A percentile compares a stretch with the other conserved stretches of the same genome.
Evolutionary conservation across 1,284 basidiomycete genomes (phyloP).

Genomic region (Cystobasidium pallidum): DNA sequence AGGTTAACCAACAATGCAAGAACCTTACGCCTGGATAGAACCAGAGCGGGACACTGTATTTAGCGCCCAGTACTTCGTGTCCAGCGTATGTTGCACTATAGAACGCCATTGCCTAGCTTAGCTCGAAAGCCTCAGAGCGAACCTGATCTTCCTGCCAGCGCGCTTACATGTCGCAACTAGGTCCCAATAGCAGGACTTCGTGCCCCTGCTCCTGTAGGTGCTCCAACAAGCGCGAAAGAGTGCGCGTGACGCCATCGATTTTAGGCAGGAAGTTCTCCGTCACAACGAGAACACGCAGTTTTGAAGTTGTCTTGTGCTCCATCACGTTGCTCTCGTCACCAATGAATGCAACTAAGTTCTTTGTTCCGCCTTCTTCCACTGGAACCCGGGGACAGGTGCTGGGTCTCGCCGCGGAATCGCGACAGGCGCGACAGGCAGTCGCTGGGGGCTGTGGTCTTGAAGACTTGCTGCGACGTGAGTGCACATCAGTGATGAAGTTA

Average conservation of each 20-base stretch:
- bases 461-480: not conserved
- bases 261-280: conserved; percentile 65
- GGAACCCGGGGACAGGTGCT: too few relatives aligned
- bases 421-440: too few relatives aligned
- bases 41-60: conserved; percentile 61
- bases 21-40: conserved; percentile 60
- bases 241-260: conserved; percentile 53
- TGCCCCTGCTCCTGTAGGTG: conserved; percentile 63
- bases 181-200: conserved; percentile 63
- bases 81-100: conserved; percentile 60
- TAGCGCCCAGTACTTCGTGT: conserved; percentile 63
- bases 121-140: not conserved
- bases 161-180: conserved; percentile 60
- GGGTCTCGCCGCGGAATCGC: too few relatives aligned
- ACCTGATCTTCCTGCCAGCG: conserved; percentile 36
- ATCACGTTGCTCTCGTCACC: too few relatives aligned
- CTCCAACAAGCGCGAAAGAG: conserved; percentile 63
- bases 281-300: conserved; percentile 56
- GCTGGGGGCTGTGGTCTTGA: too few relatives aligned
- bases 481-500: conserved; percentile 1
- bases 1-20: not conserved
- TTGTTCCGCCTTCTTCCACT: too few relatives aligned
- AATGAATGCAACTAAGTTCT: too few relatives aligned
- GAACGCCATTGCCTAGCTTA: not conserved
- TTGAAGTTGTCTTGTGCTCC: not conserved